Percentiles rank a stretch among this genome's conserved stretches.
Evolutionary conservation across 768 basidiomycete species (phyloP).

Genomic region (Lyophyllum semitale): DNA sequence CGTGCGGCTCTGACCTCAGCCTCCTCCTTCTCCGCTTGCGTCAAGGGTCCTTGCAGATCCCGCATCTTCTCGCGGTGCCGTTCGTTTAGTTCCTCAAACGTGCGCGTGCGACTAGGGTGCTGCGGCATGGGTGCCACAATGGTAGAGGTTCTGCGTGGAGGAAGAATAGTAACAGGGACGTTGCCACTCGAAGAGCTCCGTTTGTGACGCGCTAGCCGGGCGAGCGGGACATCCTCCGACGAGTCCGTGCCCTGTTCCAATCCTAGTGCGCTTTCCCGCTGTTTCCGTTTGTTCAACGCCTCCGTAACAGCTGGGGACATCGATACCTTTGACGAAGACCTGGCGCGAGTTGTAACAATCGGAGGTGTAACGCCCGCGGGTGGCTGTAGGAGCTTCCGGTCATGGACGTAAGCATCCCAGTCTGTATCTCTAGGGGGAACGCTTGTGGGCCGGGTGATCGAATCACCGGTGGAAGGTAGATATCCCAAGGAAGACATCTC

Average conservation of each 20-base stretch:
- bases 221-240: slow-evolving; percentile 52
- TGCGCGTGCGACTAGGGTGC: slow-evolving; percentile 56
- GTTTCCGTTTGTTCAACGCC: slow-evolving; percentile 70
- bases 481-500: slow-evolving; percentile 55
- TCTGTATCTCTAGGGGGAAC: slow-evolving; percentile 74
- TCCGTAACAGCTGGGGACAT: slow-evolving; percentile 75
- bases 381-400: slow-evolving; percentile 83
- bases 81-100: slow-evolving; percentile 86
- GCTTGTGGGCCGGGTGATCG: slow-evolving; percentile 71
- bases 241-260: slow-evolving; percentile 39
- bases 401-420: slow-evolving; percentile 86
- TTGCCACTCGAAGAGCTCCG: slow-evolving; percentile 30
- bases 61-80: slow-evolving; percentile 84
- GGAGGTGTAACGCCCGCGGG: slow-evolving; percentile 81
- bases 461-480: slow-evolving; percentile 45
- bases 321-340: slow-evolving; percentile 46
- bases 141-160: slow-evolving; percentile 42
- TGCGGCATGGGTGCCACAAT: slow-evolving; percentile 51
- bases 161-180: slow-evolving; percentile 47
- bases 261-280: slow-evolving; percentile 69
- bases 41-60: slow-evolving; percentile 81
- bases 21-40: slow-evolving; percentile 76
- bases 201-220: slow-evolving; percentile 28
- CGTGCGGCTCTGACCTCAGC: slow-evolving; percentile 76
- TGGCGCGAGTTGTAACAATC: slow-evolving; percentile 59